Percentiles rank a stretch among this genome's conserved stretches.
phyloP scores from a whole-genome alignment of 306 rosid species.

The Aeschynomene evenia region DNA sequence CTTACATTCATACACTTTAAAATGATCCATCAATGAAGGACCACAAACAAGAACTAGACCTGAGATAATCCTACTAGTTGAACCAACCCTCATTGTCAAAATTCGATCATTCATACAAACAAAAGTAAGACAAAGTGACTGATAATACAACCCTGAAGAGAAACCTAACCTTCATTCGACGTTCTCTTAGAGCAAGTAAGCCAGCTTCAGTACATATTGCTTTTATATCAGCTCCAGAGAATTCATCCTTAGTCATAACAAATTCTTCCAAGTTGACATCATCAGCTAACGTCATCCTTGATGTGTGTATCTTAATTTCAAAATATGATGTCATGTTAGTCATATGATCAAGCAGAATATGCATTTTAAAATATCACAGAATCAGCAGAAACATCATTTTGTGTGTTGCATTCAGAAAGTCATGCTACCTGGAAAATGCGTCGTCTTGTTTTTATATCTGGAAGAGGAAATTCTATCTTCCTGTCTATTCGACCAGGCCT shows the following conservation, averaged over 20 bases:
- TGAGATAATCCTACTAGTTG: neutral
- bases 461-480: constrained; percentile 95
- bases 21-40: neutral
- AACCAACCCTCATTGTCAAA: neutral
- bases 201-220: constrained; percentile 99
- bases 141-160: neutral
- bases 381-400: constrained; percentile 6
- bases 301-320: constrained; percentile 79
- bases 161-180: constrained; percentile 86
- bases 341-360: neutral
- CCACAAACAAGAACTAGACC: neutral
- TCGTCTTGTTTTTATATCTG: constrained; percentile 96
- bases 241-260: constrained; percentile 98
- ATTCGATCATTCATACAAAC: neutral
- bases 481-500: constrained; percentile 97
- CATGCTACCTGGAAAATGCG: constrained; percentile 84
- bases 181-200: constrained; percentile 87
- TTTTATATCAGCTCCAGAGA: constrained; percentile 97
- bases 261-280: constrained; percentile 98
- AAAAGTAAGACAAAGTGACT: constrained; percentile 18
- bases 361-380: constrained; percentile 16
- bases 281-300: constrained; percentile 95
- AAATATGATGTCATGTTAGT: constrained; percentile 4
- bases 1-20: neutral
- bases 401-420: neutral